A percentile compares a stretch with the other conserved stretches of the same genome.
These are phyloP conservation scores for Pythium monospermum DNA, from an alignment of 352 stramenopile species.

Conservation along the genomic window DNA sequence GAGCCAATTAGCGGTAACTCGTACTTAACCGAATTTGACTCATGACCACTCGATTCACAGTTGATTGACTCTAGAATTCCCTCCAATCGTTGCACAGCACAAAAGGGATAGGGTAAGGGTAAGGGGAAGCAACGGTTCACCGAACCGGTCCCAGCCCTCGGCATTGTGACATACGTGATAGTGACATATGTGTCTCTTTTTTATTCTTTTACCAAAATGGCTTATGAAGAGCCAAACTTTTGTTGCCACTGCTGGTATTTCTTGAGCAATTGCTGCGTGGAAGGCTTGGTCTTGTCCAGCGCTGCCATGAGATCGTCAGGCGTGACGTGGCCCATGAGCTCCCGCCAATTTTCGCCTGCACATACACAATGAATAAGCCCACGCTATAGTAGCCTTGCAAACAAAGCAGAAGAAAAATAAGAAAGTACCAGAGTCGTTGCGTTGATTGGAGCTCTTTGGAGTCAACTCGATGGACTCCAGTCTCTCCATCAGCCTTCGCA, in stretches of 20 bases:
- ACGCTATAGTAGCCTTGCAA: no score
- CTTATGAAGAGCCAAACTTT: conserved; percentile 71
- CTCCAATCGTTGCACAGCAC: conserved; percentile 1
- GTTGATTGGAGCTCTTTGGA: conserved; percentile 19
- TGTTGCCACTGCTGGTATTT: conserved; percentile 82
- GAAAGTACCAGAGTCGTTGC: conserved; percentile 7
- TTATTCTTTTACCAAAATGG: conserved; percentile 1
- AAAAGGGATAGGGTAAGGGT: conserved; percentile 11
- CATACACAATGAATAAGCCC: no score
- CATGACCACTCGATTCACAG: conserved; percentile 21
- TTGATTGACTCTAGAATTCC: conserved; percentile 5
- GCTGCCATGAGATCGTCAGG: conserved; percentile 45
- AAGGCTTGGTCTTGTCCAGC: conserved; percentile 77
- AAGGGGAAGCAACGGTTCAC: conserved; percentile 12
- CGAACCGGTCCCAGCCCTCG: conserved; percentile 13
- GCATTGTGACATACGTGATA: conserved; percentile 10
- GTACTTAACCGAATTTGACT: conserved; percentile 22
- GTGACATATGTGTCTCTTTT: conserved; percentile 14
- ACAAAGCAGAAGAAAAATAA: no score
- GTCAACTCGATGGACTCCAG: conserved; percentile 42
- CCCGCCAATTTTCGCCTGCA: conserved; percentile 38
- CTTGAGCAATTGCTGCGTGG: conserved; percentile 58
- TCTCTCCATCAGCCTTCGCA: conserved; percentile 61
- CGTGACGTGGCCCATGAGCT: conserved; percentile 54
- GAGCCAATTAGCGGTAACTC: conserved; percentile 14